Evolutionary conservation across 1,284 basidiomycete species (phyloP).

Genomic region (Ganoderma boninense): DNA sequence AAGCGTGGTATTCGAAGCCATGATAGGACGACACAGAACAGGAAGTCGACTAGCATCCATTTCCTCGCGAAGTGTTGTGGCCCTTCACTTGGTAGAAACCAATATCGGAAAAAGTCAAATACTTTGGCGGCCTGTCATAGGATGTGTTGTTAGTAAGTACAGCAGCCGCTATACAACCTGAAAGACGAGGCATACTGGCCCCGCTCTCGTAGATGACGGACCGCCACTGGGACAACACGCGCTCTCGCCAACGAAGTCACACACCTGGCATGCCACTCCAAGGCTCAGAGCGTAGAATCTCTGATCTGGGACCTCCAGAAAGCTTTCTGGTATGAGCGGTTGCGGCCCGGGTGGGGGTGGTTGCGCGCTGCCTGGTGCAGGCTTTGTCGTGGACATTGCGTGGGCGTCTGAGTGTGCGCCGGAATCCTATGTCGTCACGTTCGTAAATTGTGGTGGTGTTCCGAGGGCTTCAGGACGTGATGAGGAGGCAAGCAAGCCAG

Average conservation of each 20-base stretch:
- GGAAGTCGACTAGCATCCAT: constrained; percentile 76
- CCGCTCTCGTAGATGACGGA: neutral
- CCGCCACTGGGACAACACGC: neutral
- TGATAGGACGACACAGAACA: constrained; percentile 66
- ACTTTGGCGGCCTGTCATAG: constrained; percentile 66
- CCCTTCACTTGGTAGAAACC: constrained; percentile 48
- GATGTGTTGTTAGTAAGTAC: constrained; percentile 4
- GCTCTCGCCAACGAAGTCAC: constrained; percentile 19
- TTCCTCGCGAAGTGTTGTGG: constrained; percentile 56
- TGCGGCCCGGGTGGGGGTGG: constrained; percentile 22
- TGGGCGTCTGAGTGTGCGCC: constrained; percentile 2
- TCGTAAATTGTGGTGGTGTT: neutral
- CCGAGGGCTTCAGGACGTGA: neutral
- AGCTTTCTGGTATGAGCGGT: constrained; percentile 44
- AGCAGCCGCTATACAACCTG: no score
- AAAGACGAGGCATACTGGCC: neutral
- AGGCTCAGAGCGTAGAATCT: constrained; percentile 56
- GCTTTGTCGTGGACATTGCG: constrained; percentile 29
- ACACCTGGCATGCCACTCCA: constrained; percentile 54
- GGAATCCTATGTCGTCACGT: neutral
- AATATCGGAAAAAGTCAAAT: constrained; percentile 64
- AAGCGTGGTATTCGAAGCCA: constrained; percentile 82
- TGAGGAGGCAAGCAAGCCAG: neutral
- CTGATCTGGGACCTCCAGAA: constrained; percentile 53
- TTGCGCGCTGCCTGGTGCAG: constrained; percentile 19